Evolutionary conservation across 2,329 filamentous ascomycete species (phyloP).

Genomic region (Colletotrichum gloeosporioides): DNA sequence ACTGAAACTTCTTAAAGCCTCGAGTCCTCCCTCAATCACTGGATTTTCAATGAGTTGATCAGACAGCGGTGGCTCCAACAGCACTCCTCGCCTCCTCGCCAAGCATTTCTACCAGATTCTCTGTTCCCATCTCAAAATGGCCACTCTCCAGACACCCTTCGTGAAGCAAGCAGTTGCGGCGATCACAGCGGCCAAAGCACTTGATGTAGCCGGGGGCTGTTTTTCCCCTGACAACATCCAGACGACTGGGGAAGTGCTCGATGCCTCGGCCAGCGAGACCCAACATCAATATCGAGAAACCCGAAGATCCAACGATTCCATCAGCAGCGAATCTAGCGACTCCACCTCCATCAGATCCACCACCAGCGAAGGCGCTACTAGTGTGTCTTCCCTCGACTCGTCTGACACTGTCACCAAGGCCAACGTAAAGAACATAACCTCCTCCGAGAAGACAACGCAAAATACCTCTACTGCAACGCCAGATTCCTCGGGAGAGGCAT

Average conservation of each 20-base stretch:
- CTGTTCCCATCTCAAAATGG: neutral
- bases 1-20: neutral
- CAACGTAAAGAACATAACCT: neutral
- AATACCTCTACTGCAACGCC: neutral
- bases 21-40: neutral
- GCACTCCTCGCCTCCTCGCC: neutral
- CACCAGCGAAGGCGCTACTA: neutral
- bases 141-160: neutral
- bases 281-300: neutral
- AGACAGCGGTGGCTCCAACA: neutral
- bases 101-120: neutral
- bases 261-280: neutral
- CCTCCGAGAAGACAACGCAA: neutral
- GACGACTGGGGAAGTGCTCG: neutral
- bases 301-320: neutral
- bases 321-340: neutral
- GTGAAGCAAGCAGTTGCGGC: neutral
- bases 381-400: neutral
- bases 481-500: neutral
- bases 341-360: neutral
- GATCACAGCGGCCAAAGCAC: neutral
- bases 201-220: neutral
- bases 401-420: neutral
- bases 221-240: neutral
- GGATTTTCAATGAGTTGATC: neutral